phyloP scores from a whole-genome alignment of 495 filamentous ascomycete species.

The Hypoxylon fragiforme region DNA sequence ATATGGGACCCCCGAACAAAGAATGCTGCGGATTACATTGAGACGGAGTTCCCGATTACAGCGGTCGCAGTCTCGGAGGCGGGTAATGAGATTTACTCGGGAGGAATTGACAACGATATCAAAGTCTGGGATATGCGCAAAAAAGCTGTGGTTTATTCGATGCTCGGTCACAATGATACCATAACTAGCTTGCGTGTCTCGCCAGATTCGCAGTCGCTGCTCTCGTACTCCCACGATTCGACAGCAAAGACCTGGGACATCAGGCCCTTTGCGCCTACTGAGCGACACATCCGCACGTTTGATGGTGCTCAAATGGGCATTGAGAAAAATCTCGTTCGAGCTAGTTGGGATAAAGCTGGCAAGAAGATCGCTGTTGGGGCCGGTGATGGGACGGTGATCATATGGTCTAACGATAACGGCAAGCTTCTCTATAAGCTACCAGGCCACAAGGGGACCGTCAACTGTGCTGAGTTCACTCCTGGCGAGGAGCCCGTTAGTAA shows the following conservation, averaged over 20 bases:
- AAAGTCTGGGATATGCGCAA: conserved; percentile 97
- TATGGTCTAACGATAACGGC: conserved; percentile 82
- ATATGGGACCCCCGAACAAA: conserved; percentile 98
- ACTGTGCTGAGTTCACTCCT: conserved; percentile 89
- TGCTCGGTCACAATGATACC: conserved; percentile 89
- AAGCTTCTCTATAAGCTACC: conserved; percentile 94
- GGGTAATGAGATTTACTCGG: conserved; percentile 93
- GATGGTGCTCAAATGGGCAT: conserved; percentile 85
- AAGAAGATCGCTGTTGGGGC: conserved; percentile 86
- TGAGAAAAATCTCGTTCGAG: conserved; percentile 89
- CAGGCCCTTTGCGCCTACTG: conserved; percentile 85
- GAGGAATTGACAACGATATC: conserved; percentile 96
- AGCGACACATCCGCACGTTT: conserved; percentile 80
- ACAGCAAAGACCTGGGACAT: conserved; percentile 97
- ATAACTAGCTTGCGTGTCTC: conserved; percentile 88
- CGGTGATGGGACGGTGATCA: conserved; percentile 84
- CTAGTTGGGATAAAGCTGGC: conserved; percentile 88
- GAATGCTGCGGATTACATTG: conserved; percentile 79
- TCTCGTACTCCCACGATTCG: conserved; percentile 92
- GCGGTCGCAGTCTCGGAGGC: conserved; percentile 88
- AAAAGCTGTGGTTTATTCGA: conserved; percentile 80
- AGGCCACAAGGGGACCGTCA: conserved; percentile 93
- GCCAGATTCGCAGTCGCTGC: conserved; percentile 84
- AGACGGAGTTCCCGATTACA: conserved; percentile 92
- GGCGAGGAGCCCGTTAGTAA: conserved; percentile 82